Percentiles rank a stretch among this genome's conserved stretches.
Evolutionary conservation across 345 rosid species (phyloP).

Genomic region (Rhodamnia argentea): DNA sequence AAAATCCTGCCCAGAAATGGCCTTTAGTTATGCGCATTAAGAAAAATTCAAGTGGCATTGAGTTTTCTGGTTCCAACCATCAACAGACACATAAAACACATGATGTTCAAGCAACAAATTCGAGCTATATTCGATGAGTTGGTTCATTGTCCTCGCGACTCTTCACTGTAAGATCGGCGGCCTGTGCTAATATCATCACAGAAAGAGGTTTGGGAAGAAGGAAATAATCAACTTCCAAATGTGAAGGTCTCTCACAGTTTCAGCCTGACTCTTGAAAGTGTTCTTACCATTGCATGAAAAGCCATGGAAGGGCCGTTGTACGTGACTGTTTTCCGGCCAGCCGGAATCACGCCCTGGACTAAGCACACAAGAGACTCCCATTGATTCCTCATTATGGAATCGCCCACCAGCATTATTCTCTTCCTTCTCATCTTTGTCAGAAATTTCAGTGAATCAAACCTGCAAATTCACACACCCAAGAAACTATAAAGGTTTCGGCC

Average conservation of each 20-base stretch:
- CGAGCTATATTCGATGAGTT: not conserved
- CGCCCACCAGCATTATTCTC: slow-evolving; percentile 88
- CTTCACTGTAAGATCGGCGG: not conserved
- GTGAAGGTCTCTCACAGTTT: not conserved
- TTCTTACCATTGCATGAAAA: slow-evolving; percentile 67
- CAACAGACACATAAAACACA: not conserved
- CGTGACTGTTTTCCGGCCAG: slow-evolving; percentile 46
- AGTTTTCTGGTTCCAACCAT: not conserved
- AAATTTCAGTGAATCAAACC: slow-evolving; percentile 82
- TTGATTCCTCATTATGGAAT: slow-evolving; percentile 95
- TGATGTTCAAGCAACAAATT: not conserved
- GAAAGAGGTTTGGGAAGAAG: not conserved
- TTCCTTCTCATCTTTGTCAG: slow-evolving; percentile 76
- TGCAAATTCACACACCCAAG: not conserved
- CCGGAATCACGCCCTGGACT: slow-evolving; percentile 79
- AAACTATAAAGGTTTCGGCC: not conserved
- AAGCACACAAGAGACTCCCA: slow-evolving; percentile 97
- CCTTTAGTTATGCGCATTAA: not conserved
- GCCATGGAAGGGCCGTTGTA: slow-evolving; percentile 84
- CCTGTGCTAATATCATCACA: not conserved
- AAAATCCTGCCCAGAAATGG: slow-evolving; percentile 39
- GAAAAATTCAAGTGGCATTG: not conserved
- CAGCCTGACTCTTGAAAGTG: not conserved
- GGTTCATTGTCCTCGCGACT: not conserved
- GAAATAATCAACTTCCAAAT: not conserved